Evolutionary conservation across 805 yeast genomes (phyloP), one percentile per base, ranked within the genome.

Genomic region (Yarrowia keelungensis): DNA sequence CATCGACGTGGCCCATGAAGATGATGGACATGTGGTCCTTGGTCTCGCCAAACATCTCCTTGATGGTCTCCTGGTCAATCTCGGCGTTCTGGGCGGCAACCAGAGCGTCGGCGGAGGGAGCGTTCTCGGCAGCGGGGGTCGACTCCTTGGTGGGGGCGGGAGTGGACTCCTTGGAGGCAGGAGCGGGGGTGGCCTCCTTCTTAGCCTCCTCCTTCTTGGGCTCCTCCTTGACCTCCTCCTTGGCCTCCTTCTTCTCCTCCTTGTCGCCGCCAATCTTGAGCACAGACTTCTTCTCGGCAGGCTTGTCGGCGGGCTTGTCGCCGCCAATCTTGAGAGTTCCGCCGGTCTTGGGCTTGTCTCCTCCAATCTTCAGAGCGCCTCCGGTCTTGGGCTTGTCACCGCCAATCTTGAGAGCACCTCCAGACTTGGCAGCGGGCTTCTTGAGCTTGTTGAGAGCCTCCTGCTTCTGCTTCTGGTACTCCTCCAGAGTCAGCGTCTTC

Each of bases 1-100:
- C 99, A 85, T 95, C 99, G 73, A 95, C 99, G 78, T 95, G 99
- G 75, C 99, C 99, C 98, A 95, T 95, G 81, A 95, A 95, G 74
- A 95, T 92, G 74, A 95, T 89, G 19, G 98, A 93, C 78, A 95
- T 86, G 81, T 95, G 99, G 79, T 94, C 99, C 80, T 95, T 95
- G 67, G 75, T 66, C 35, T 71, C 75, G 72, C 97, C 98, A 76
- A 91, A 95, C 90, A 95, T 81, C 75, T 96, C 99, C 69, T 86
- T 88, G 72, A 95, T 92, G 72, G 93, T 86, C 74, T 89, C 95
- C 76, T 90, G 90, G 78, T 94, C 97, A 69, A 93, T 84, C 75
- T 85, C 86, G 46, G 90, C 94, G 76, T 90, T 97, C 79, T 87
- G 92, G 75, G 88, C 91, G 72, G 85, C 86, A 72, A 80, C 81